A percentile compares a stretch with the other conserved stretches of the same genome.
Conservation (phyloP, 768 basidiomycete genomes). For the Clitopilus hobsonii region DNA sequence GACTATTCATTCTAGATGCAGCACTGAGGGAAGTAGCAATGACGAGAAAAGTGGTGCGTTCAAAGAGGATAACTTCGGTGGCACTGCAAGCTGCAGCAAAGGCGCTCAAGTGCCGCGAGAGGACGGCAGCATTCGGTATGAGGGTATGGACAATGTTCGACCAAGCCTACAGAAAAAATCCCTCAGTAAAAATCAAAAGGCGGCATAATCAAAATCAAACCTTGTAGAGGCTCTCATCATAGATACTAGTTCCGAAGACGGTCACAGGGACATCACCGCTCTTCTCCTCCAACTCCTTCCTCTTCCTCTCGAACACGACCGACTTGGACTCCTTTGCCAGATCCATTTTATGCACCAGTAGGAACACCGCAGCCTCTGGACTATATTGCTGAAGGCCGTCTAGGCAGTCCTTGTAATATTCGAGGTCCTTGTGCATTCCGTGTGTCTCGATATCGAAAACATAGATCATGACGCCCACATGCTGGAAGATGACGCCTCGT, state of each 20-base stretch:
- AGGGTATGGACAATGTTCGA: constrained; percentile 95
- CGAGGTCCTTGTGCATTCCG: constrained; percentile 80
- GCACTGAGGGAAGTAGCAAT: constrained; percentile 71
- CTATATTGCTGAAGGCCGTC: constrained; percentile 75
- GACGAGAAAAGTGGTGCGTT: constrained; percentile 96
- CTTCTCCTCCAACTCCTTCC: constrained; percentile 64
- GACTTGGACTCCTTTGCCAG: constrained; percentile 64
- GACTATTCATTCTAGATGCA: constrained; percentile 15
- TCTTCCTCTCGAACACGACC: constrained; percentile 64
- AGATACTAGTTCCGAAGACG: constrained; percentile 93
- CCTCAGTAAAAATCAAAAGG: constrained; percentile 3
- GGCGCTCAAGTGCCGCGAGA: constrained; percentile 81
- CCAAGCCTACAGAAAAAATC: constrained; percentile 69
- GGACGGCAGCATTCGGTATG: constrained; percentile 90
- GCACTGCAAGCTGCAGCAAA: constrained; percentile 87
- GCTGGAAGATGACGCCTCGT: constrained; percentile 91
- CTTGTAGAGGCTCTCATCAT: constrained; percentile 96
- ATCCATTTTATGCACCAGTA: constrained; percentile 98
- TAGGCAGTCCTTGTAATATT: constrained; percentile 91
- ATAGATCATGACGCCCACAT: constrained; percentile 97
- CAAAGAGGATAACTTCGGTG: constrained; percentile 93
- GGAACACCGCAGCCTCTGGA: constrained; percentile 80
- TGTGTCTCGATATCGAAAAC: constrained; percentile 93
- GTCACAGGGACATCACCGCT: constrained; percentile 58
- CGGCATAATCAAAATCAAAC: constrained; percentile 30